phyloP scores from a whole-genome alignment of 805 yeast species.

The Babjeviella inositovora region DNA sequence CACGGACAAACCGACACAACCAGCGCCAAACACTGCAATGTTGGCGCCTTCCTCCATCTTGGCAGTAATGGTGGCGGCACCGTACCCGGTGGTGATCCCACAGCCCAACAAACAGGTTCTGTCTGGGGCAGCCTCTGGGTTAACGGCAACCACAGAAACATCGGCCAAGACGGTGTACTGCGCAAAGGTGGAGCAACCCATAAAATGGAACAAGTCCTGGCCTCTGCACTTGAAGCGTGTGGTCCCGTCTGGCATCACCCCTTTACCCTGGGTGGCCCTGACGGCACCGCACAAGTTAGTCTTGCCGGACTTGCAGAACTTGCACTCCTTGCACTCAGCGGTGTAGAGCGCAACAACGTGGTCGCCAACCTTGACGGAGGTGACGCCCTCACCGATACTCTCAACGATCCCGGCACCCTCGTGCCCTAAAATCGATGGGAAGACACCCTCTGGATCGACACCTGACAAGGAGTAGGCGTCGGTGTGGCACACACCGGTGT shows the following conservation, averaged over 20 bases:
- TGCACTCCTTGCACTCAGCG: slow-evolving; percentile 92
- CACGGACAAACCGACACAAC: slow-evolving; percentile 92
- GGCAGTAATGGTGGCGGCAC: slow-evolving; percentile 93
- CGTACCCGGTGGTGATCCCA: slow-evolving; percentile 97
- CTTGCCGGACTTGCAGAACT: slow-evolving; percentile 88
- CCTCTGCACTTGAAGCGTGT: slow-evolving; percentile 80
- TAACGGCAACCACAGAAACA: slow-evolving; percentile 87
- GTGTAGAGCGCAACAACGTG: slow-evolving; percentile 89
- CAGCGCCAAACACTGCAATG: slow-evolving; percentile 95
- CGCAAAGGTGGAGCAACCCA: slow-evolving; percentile 97
- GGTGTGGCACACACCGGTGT: slow-evolving; percentile 97
- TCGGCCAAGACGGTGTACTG: slow-evolving; percentile 98
- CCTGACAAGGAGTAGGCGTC: slow-evolving; percentile 96
- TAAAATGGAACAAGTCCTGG: slow-evolving; percentile 72
- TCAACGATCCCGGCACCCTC: slow-evolving; percentile 98
- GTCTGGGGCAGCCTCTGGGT: slow-evolving; percentile 70
- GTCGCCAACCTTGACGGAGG: slow-evolving; percentile 83
- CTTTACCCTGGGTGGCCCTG: slow-evolving; percentile 96
- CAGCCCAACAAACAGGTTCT: slow-evolving; percentile 90
- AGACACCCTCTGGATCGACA: slow-evolving; percentile 89
- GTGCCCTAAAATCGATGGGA: slow-evolving; percentile 90
- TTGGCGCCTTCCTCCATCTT: slow-evolving; percentile 82
- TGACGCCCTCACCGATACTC: slow-evolving; percentile 87
- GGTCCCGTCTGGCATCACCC: slow-evolving; percentile 98
- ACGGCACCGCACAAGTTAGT: slow-evolving; percentile 93